Conservation (phyloP, 2,329 filamentous ascomycete species). For the Pseudocercospora macadamiae region DNA sequence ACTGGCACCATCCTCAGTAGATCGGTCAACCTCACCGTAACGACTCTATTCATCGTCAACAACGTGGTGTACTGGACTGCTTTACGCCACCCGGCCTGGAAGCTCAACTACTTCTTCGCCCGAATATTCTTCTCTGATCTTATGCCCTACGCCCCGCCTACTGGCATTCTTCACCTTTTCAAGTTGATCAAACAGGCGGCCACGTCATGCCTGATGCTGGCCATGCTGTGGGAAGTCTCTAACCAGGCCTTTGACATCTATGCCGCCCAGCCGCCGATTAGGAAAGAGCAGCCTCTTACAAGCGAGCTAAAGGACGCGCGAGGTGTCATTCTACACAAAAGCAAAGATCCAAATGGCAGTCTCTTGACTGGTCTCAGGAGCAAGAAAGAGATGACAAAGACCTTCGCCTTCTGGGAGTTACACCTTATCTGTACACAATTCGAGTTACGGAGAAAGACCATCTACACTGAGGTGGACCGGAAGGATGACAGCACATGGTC, state of each 20-base stretch:
- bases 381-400: slow-evolving; percentile 77
- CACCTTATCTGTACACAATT: slow-evolving; percentile 76
- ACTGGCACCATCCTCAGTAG: slow-evolving; percentile 23
- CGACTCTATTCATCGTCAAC: slow-evolving; percentile 23
- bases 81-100: slow-evolving; percentile 68
- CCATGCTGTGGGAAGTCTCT: slow-evolving; percentile 73
- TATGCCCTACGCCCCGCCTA: slow-evolving; percentile 64
- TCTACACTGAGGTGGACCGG: slow-evolving; percentile 87
- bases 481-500: slow-evolving; percentile 77
- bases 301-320: slow-evolving; percentile 67
- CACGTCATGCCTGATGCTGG: slow-evolving; percentile 68
- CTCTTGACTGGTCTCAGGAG: slow-evolving; percentile 80
- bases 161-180: slow-evolving; percentile 52
- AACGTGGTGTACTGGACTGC: slow-evolving; percentile 63
- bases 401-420: slow-evolving; percentile 91
- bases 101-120: slow-evolving; percentile 69
- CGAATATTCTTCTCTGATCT: slow-evolving; percentile 73
- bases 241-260: slow-evolving; percentile 81
- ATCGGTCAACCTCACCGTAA: slow-evolving; percentile 25
- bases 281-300: slow-evolving; percentile 82
- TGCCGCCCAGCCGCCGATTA: slow-evolving; percentile 77
- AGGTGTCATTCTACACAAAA: slow-evolving; percentile 33
- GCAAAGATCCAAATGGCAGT: slow-evolving; percentile 80
- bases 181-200: slow-evolving; percentile 27
- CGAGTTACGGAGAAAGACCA: slow-evolving; percentile 73